phyloP scores from a whole-genome alignment of 495 filamentous ascomycete genomes.

The Daldinia caldariorum region DNA sequence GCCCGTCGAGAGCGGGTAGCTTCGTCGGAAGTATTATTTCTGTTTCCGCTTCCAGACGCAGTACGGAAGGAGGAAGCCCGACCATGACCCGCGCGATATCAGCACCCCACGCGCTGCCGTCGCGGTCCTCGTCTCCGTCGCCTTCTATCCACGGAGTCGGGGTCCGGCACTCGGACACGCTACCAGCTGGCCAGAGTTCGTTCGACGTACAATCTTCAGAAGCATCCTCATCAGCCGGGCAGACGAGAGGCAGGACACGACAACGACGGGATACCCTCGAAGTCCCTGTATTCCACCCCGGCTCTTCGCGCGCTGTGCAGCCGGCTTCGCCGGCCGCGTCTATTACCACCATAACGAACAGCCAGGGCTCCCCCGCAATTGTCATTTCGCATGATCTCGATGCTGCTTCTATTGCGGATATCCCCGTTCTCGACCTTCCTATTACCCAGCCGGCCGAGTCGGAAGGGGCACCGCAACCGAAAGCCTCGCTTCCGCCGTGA shows the following conservation, averaged over 20 bases:
- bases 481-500: conserved; percentile 7
- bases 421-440: not conserved
- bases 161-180: conserved; percentile 37
- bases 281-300: conserved; percentile 31
- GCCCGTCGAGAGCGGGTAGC: conserved; percentile 43
- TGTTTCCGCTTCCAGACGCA: conserved; percentile 21
- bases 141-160: conserved; percentile 7
- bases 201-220: conserved; percentile 21
- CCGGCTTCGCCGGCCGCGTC: conserved; percentile 17
- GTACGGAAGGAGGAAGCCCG: conserved; percentile 25
- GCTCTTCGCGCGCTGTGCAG: conserved; percentile 20
- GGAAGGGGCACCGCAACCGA: not conserved
- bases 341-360: conserved; percentile 13
- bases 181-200: conserved; percentile 28
- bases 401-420: conserved; percentile 17
- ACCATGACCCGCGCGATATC: conserved; percentile 29
- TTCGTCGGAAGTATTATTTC: conserved; percentile 35
- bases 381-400: conserved; percentile 34
- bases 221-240: conserved; percentile 4
- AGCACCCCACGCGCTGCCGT: conserved; percentile 18
- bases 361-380: conserved; percentile 32
- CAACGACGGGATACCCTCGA: conserved; percentile 48
- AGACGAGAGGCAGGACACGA: conserved; percentile 19
- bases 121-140: conserved; percentile 25
- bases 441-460: not conserved